Percentiles rank a stretch among this genome's conserved stretches.
Evolutionary conservation across 2,329 filamentous ascomycete genomes (phyloP).

Genomic region (Colletotrichum sp.): DNA sequence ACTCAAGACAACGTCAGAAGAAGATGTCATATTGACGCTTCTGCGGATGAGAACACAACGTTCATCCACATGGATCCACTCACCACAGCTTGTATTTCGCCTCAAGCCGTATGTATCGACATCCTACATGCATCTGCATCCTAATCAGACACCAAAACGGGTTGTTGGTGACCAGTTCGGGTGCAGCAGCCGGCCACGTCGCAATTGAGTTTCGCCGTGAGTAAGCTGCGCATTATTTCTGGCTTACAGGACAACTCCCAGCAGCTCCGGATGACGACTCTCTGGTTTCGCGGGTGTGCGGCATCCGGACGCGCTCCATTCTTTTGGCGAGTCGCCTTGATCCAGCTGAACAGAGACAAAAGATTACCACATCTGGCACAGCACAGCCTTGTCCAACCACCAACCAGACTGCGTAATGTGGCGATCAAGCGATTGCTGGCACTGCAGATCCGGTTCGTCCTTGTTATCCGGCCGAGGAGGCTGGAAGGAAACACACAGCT

Average conservation of each 20-base stretch:
- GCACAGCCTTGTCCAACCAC: neutral
- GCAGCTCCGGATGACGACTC: neutral
- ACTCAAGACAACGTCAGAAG: neutral
- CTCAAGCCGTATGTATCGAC: neutral
- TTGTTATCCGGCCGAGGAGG: neutral
- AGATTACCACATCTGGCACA: neutral
- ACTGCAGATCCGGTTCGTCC: neutral
- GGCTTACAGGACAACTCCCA: neutral
- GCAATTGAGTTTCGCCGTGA: neutral
- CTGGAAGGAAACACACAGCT: neutral
- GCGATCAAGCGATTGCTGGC: neutral
- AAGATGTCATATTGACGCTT: neutral
- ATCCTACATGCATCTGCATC: neutral
- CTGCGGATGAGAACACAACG: neutral
- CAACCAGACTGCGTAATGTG: neutral
- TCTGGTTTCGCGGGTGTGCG: neutral
- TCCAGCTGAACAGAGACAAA: neutral
- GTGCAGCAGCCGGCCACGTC: neutral
- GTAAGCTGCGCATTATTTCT: neutral
- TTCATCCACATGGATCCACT: neutral
- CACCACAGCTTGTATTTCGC: neutral
- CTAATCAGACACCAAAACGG: neutral
- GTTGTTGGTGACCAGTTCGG: neutral
- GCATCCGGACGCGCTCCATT: neutral
- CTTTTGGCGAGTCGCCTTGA: neutral